Evolutionary conservation across 164 flowering plant genomes (phyloP), one percentile per base, ranked within the genome.

Genomic region (Houttuynia cordata): DNA sequence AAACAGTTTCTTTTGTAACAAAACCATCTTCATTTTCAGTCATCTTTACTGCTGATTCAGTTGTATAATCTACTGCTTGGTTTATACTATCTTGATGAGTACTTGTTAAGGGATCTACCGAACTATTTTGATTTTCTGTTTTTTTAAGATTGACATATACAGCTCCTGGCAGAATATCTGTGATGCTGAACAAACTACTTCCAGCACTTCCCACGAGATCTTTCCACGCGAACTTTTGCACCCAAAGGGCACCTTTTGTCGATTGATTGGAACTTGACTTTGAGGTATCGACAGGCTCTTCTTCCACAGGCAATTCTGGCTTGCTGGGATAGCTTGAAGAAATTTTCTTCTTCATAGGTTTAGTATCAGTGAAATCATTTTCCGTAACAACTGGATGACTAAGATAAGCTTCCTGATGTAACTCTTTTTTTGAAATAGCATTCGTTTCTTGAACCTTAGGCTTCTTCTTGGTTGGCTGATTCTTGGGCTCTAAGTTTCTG

Each of bases 191-290:
- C 4, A 81, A 73, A 66, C 66, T 71, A 56, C 42, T 70, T 39
- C 62, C 64, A 4, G 59, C 58, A 58, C 71, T 82, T 21, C 71
- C 68, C 53, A 88, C 78, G 40, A 84, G 78, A 53, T 72, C 69
- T 67, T 61, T 82, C 88, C 85, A 83, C 19, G 88, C 74, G 55
- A 83, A 76, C 64, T 83, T 87, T 64, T 75, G 80, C 52, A 75
- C 60, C 80, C 77, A 64, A 57, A 63, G 42, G 42, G 37, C 24
- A 67, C 47, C 67, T 30, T 8, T 24, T 58, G 37, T 60, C 45
- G 76, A 65, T 60, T 62, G 70, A 45, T 52, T 58, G 52, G 42
- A 17, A 56, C 34, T 61, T 30, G 67, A 51, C 67, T 66, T 72
- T 30, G 59, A 58, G n/a, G 23, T 34, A n/a, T 59, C 67, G 40